These are phyloP conservation scores for Fusarium vanettenii DNA, from an alignment of 2,329 filamentous ascomycete genomes.

Conservation along the genomic window DNA sequence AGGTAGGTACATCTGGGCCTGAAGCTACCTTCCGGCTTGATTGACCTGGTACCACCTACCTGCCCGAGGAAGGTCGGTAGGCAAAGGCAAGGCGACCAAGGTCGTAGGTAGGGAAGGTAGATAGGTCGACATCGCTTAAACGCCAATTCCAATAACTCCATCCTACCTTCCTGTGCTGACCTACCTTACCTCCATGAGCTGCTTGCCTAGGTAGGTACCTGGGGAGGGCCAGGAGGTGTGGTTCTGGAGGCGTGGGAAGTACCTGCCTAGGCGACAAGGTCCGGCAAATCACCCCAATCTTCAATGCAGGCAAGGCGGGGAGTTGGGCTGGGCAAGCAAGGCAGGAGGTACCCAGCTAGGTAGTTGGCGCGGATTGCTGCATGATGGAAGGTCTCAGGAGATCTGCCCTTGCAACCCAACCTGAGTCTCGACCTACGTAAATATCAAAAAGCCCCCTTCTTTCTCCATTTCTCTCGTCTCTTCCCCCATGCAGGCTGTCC, in stretches of 20 bases:
- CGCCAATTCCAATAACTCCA: background rate
- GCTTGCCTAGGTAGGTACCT: background rate
- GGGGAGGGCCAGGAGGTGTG: too few species aligned
- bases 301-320: background rate
- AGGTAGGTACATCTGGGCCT: background rate
- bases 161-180: background rate
- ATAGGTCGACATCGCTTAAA: background rate
- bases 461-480: background rate
- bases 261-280: background rate
- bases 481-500: background rate
- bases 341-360: background rate
- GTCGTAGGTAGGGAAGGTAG: background rate
- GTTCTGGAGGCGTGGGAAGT: background rate
- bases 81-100: background rate
- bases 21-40: too few species aligned
- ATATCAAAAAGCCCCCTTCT: background rate
- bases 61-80: background rate
- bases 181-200: background rate
- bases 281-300: background rate
- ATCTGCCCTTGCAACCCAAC: background rate
- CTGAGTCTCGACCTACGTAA: background rate
- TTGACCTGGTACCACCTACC: background rate
- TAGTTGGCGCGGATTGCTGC: background rate
- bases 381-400: background rate
- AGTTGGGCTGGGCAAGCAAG: background rate